Percentiles rank a stretch among this genome's conserved stretches.
Evolutionary conservation across 2,329 filamentous ascomycete genomes (phyloP).

Genomic region (Venturia pyrina): DNA sequence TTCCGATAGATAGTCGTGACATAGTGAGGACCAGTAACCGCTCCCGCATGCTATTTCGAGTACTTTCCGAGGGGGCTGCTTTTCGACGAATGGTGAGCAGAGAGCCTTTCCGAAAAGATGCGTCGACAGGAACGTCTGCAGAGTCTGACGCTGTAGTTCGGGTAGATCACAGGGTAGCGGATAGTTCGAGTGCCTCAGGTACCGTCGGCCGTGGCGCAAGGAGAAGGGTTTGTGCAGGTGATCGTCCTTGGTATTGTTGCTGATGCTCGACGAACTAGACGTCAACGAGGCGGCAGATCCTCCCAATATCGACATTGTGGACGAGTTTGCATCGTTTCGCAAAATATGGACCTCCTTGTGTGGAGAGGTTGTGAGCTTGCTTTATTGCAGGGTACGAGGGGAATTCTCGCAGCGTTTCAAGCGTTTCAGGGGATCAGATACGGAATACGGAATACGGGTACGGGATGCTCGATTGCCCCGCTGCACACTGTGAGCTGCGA

Average conservation of each 20-base stretch:
- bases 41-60: conserved; percentile 82
- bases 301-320: not conserved
- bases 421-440: not conserved
- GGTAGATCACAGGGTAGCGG: conserved; percentile 81
- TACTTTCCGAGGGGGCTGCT: conserved; percentile 63
- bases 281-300: conserved; percentile 18
- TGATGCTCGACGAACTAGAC: conserved; percentile 28
- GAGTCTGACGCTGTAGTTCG: conserved; percentile 77
- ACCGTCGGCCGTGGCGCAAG: conserved; percentile 69
- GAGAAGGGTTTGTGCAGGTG: conserved; percentile 42
- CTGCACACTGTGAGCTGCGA: too few relatives aligned
- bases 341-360: not conserved
- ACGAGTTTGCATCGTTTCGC: conserved; percentile 2
- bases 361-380: not conserved
- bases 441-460: not conserved
- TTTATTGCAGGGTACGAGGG: not conserved
- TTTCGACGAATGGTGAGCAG: conserved; percentile 57
- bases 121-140: conserved; percentile 72
- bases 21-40: conserved; percentile 82
- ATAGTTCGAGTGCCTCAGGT: conserved; percentile 67
- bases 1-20: conserved; percentile 66
- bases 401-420: not conserved
- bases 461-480: not conserved
- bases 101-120: conserved; percentile 73
- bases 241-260: conserved; percentile 13